These are phyloP conservation scores for Hanseniaspora vineae DNA, from an alignment of 805 yeast genomes.

Conservation along the genomic window DNA sequence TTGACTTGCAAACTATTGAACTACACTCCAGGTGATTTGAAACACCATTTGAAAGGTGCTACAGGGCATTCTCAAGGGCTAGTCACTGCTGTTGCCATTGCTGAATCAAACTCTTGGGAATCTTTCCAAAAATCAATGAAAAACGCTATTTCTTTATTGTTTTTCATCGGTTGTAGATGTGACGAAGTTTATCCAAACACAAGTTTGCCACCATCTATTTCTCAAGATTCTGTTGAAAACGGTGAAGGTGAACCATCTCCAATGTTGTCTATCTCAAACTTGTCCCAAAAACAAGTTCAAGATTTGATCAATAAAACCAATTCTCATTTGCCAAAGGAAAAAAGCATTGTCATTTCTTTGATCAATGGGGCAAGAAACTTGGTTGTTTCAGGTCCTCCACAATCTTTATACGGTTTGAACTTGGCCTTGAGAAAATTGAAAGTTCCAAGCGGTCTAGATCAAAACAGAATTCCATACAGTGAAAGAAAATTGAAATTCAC, in stretches of 20 bases:
- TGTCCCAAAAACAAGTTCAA: slow-evolving; percentile 70
- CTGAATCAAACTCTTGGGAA: slow-evolving; percentile 75
- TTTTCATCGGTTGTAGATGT: slow-evolving; percentile 89
- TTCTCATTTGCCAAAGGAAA: slow-evolving; percentile 82
- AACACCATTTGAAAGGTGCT: slow-evolving; percentile 51
- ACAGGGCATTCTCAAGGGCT: slow-evolving; percentile 90
- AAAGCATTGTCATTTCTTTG: slow-evolving; percentile 81
- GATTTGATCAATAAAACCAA: slow-evolving; percentile 73
- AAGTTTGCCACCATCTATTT: slow-evolving; percentile 82
- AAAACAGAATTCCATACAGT: slow-evolving; percentile 84
- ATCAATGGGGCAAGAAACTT: slow-evolving; percentile 92
- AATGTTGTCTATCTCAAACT: slow-evolving; percentile 89
- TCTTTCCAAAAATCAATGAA: slow-evolving; percentile 58
- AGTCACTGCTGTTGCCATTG: slow-evolving; percentile 84
- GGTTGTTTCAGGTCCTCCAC: slow-evolving; percentile 97
- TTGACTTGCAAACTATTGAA: slow-evolving; percentile 78
- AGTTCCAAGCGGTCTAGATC: slow-evolving; percentile 90
- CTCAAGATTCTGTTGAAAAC: slow-evolving; percentile 82
- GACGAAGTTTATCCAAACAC: slow-evolving; percentile 86
- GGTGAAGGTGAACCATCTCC: slow-evolving; percentile 97
- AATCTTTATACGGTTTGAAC: slow-evolving; percentile 91
- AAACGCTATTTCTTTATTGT: slow-evolving; percentile 73
- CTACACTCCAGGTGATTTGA: slow-evolving; percentile 77
- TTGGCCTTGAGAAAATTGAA: slow-evolving; percentile 84
- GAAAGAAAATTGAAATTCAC: slow-evolving; percentile 91